Evolutionary conservation across 169 alveolate genomes (phyloP), one percentile per base, ranked within the genome.

Genomic region (Pseudocohnilembus persalinus): DNA sequence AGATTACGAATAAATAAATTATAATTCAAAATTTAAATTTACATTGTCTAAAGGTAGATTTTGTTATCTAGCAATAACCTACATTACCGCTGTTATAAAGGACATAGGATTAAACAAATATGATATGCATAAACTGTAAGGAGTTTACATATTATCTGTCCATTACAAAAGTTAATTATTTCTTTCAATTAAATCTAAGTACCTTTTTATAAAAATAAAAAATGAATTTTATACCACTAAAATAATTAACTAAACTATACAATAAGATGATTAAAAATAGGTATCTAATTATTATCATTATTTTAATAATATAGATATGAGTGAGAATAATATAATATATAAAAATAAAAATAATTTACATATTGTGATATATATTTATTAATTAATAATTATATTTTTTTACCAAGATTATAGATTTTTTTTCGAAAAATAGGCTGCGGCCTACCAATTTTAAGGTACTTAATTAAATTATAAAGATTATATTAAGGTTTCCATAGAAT

Each of bases 81-180:
- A 98, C 97, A 95, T 97, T 82, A 98, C 96, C 32, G 99, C 99
- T 11, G 99, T 98, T 73, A 98, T 88, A 88, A 97, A 98, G 28
- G 98, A 96, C 98, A 97, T 98, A 65, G 99, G 99, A 87, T 98
- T 98, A 93, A 97, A 98, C 74, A 98, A 95, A 77, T 98, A 98
- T 1, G 98, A 89, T 29, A 93, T 91, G 91, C 96, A 91, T 76
- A 95, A 90, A 1, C 97, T 90, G 79, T 90, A 88, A 26, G 98
- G 98, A 0, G 96, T 94, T 31, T 82, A 87, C 80, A 96, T 82
- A 64, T 96, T 98, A 28, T 95, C 77, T 28, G 97, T 89, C 98
- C 98, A 96, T 63, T 74, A 91, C 77, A 88, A 94, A 81, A 97
- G 88, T 89, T 97, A 96, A 80, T 89, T 92, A 74, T 95, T 96